Base-by-base conservation (phyloP, 2,329 filamentous ascomycete species). In the Diaporthe batatas region DNA sequence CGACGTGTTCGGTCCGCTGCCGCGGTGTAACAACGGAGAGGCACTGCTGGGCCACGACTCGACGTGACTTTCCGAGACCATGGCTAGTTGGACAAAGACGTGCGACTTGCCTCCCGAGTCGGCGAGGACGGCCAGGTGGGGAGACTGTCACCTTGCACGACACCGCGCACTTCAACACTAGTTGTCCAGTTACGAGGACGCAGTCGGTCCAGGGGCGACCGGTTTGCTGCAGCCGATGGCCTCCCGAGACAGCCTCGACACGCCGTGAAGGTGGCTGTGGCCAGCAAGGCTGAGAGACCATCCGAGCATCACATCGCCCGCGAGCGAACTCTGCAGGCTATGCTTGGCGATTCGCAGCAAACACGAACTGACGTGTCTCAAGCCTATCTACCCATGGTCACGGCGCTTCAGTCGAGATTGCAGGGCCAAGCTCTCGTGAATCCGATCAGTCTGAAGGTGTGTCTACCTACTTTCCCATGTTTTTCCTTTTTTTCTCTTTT, bases 11-110 rank as follows among this genome's bases (percentile, higher is more conserved):
- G 57, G 64, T 70, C 70, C 70, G 72, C 70, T 58, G 54, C 70
- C 62, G 70, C 73, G 58, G 65, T 74, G 73, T 67, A 70, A 74
- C 73, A 39, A 42, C 70, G 62, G 70, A 42, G 70, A 54, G 65
- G 44, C 58, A 72, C 57, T 21, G 49, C 62, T 68, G 44, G 70
- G 70, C 44, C 25, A 65, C 34, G 58, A 72, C 57, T 72, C 72
- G 55, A 70, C 29, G 59, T 53, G 68, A 64, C 68, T 72, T 49
- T 67, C 62, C 62, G 64, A 65, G 70, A 69, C 70, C 29, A 3
- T 58, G 42, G n/a, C 68, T 16, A 32, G 21, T 36, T 11, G 11
- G 54, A 49, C 42, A 70, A 39, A 39, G 47, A 36, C 14, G 34
- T 51, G 21, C 68, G 39, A 47, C 16, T 39, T 39, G 57, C 32